These are phyloP conservation scores for Colletotrichum sp. DNA, from an alignment of 2,329 filamentous ascomycete genomes.

Conservation along the genomic window DNA sequence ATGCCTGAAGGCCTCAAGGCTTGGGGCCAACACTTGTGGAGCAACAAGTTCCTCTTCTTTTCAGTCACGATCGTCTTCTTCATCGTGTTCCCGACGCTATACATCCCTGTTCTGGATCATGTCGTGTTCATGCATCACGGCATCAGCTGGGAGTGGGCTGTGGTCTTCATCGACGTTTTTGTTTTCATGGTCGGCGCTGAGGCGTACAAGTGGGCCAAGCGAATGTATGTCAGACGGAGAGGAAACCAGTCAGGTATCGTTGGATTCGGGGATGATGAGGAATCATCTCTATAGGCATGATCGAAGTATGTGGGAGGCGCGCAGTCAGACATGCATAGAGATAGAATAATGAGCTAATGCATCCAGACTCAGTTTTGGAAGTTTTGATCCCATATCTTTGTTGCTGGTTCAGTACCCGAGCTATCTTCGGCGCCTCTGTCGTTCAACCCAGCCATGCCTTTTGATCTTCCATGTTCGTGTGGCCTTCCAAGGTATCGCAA, in stretches of 20 bases:
- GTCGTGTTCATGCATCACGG: constrained; percentile 65
- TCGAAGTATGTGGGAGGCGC: background rate
- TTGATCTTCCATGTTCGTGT: background rate
- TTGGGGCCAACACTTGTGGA: constrained; percentile 72
- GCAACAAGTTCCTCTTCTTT: constrained; percentile 76
- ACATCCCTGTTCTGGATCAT: constrained; percentile 65
- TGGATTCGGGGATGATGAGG: background rate
- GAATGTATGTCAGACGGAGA: constrained; percentile 52
- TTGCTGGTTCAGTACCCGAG: background rate
- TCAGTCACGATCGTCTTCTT: constrained; percentile 57
- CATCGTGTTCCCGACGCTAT: constrained; percentile 57
- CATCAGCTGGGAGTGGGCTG: constrained; percentile 68
- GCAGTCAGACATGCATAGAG: background rate
- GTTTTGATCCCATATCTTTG: background rate
- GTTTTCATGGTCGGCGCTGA: constrained; percentile 71
- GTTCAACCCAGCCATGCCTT: background rate
- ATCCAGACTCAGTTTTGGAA: background rate
- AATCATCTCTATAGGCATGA: background rate
- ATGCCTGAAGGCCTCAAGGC: constrained; percentile 71
- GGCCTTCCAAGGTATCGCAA: background rate
- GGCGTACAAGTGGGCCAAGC: constrained; percentile 71
- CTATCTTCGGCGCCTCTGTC: fast-evolving
- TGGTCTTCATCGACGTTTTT: constrained; percentile 41
- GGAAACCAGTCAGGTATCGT: background rate
- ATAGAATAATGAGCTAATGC: background rate